A percentile compares a stretch with the other conserved stretches of the same genome.
Evolutionary conservation across 495 filamentous ascomycete genomes (phyloP).

Genomic region (Usnea hakonensis): DNA sequence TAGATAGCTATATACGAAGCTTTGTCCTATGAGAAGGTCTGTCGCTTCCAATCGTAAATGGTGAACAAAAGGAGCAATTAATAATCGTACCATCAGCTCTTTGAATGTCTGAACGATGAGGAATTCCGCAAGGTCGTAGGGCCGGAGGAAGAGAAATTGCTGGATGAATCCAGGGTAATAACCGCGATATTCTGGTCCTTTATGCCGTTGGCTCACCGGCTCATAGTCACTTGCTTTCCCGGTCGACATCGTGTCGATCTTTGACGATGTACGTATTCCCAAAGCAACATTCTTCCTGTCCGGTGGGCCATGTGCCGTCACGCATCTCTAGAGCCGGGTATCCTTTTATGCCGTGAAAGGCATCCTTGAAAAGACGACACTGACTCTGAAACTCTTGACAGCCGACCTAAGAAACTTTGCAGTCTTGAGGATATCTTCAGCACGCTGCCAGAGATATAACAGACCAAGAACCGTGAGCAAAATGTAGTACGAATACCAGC

Average conservation of each 20-base stretch:
- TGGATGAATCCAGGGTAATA: constrained; percentile 3
- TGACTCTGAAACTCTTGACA: neutral
- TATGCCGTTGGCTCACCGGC: neutral
- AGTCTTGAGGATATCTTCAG: neutral
- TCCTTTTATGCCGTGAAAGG: neutral
- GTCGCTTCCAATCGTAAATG: neutral
- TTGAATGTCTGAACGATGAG: constrained; percentile 2
- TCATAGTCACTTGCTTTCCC: constrained; percentile 1
- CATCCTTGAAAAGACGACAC: neutral
- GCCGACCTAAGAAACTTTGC: neutral
- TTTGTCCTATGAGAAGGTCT: constrained; percentile 1
- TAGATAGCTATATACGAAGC: constrained; percentile 6
- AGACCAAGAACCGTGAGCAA: too few species aligned
- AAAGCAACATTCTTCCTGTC: neutral
- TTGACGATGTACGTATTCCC: constrained; percentile 1
- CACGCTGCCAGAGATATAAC: too few species aligned
- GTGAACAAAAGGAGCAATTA: neutral
- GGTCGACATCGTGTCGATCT: constrained; percentile 1
- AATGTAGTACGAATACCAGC: too few species aligned
- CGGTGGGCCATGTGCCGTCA: neutral
- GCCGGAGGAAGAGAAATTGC: constrained; percentile 2
- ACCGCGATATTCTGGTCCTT: neutral
- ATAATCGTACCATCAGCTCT: neutral
- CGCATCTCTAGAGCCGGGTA: neutral
- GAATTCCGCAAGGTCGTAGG: constrained; percentile 5